These are phyloP conservation scores for Pichia norvegensis DNA, from an alignment of 1,139 yeast species.

Conservation along the genomic window DNA sequence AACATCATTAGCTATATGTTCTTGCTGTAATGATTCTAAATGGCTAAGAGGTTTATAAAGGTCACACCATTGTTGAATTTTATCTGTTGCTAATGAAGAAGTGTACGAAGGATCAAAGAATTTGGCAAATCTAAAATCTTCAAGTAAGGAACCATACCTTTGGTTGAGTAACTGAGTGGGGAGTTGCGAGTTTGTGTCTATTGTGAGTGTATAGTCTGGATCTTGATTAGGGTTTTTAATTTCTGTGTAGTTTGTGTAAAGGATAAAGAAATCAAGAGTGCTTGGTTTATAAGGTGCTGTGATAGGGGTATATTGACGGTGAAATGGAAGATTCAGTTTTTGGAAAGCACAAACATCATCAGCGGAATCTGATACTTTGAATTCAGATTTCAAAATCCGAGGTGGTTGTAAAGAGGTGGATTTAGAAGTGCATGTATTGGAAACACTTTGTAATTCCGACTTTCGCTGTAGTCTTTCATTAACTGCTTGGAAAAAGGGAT, in stretches of 20 bases:
- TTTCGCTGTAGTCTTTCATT: conserved; percentile 1
- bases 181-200: neutral
- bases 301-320: neutral
- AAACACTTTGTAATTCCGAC: neutral
- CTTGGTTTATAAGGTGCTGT: neutral
- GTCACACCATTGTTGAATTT: conserved; percentile 27
- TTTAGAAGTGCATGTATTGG: too few relatives aligned
- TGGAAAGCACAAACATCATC: neutral
- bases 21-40: conserved; percentile 21
- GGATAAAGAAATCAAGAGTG: conserved; percentile 3
- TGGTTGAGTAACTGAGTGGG: neutral
- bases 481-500: conserved; percentile 14
- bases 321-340: neutral
- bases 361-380: neutral
- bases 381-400: neutral
- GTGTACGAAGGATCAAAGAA: conserved; percentile 7
- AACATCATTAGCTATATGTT: conserved; percentile 24
- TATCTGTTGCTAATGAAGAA: conserved; percentile 1
- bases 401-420: neutral
- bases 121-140: conserved; percentile 15
- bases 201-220: neutral
- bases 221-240: neutral
- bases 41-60: conserved; percentile 21
- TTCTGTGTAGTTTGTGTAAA: conserved; percentile 3
- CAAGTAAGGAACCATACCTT: conserved; percentile 1